Conservation (phyloP, 2,329 filamentous ascomycete species). For the Verticillium longisporum region DNA sequence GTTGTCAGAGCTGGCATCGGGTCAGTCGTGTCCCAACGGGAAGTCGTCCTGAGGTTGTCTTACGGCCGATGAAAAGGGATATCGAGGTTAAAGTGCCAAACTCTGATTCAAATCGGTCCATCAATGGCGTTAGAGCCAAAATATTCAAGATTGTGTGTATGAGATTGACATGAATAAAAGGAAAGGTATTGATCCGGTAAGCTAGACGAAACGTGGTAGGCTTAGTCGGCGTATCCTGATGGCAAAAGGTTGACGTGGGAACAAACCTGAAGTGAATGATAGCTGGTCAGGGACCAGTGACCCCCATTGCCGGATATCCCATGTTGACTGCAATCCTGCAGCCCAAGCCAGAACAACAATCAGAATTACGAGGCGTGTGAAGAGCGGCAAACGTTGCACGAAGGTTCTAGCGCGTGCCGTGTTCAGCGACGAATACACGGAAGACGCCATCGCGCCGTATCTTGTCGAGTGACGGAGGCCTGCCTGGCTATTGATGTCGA, state of each 20-base stretch:
- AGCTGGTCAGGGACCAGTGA: slow-evolving; percentile 72
- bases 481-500: background rate
- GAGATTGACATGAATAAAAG: slow-evolving; percentile 75
- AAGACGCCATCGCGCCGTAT: background rate
- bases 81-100: slow-evolving; percentile 86
- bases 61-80: slow-evolving; percentile 84
- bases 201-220: slow-evolving; percentile 42
- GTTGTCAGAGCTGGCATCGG: slow-evolving; percentile 60
- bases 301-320: slow-evolving; percentile 71
- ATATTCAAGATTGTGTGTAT: slow-evolving; percentile 77
- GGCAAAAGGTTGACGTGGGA: background rate
- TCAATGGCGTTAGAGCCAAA: slow-evolving; percentile 72
- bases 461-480: background rate
- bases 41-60: slow-evolving; percentile 29
- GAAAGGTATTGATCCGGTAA: slow-evolving; percentile 89
- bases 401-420: slow-evolving; percentile 72
- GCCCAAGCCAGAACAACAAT: slow-evolving; percentile 52
- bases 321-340: slow-evolving; percentile 60
- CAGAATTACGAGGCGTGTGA: slow-evolving; percentile 68
- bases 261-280: slow-evolving; percentile 62
- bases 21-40: slow-evolving; percentile 10
- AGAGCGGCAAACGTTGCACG: slow-evolving; percentile 76
- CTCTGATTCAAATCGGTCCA: slow-evolving; percentile 91
- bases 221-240: background rate
- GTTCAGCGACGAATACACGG: slow-evolving; percentile 44